Evolutionary conservation across 2,329 filamentous ascomycete genomes (phyloP), one percentile per base, ranked within the genome.

Genomic region (Lecanosticta acicola): DNA sequence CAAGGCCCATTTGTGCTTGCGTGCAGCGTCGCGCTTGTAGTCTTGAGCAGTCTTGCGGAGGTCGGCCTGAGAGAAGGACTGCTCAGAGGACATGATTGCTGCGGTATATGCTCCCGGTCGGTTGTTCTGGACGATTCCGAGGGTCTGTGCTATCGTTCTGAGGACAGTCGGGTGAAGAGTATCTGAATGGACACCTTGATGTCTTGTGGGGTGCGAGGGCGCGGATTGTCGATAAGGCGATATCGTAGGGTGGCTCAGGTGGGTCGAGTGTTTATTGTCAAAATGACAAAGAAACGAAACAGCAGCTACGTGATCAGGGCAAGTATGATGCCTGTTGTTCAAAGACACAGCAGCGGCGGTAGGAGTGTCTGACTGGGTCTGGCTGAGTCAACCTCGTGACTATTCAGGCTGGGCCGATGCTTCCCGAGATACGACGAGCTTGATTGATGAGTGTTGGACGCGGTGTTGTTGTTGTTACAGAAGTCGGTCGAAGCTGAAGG

Each of bases 11-110:
- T 77, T 77, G 56, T 68, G 65, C 61, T 73, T 70, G 55, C 65
- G 70, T 53, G 71, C 68, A 60, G 71, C 70, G 59, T 70, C 70
- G 59, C 74, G 73, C 56, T 72, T 70, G 66, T 68, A 73, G 56
- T 76, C 74, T 59, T 73, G 73, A 59, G 74, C 70, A 55, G 66
- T 66, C 62, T 71, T 72, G 61, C 78, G 77, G 51, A 80, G 68
- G 61, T 81, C 78, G 62, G 66, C 61, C 57, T 70, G 71, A 45
- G 66, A 63, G 59, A 71, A 66, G 60, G 68, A 64, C 62, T 72
- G 70, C 56, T 72, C 67, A 57, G 68, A 62, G 55, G 70, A 66
- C 70, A 73, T 73, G 63, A 39, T 59, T 55, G 46, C 45, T 34
- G 42, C 29, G 33, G 29, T 18, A 5, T 18, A 41, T 36, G 41